A percentile compares a stretch with the other conserved stretches of the same genome.
These are phyloP conservation scores for peach (Prunus persica) DNA, from an alignment of 306 rosid genomes.

Conservation along the genomic window Prunus_persica_NCBIv2 NC_034009.1:43527001-43527500, in stretches of 20 bases:
- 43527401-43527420: background rate
- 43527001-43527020: background rate
- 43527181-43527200: slow-evolving; percentile 24
- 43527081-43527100: background rate
- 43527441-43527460: background rate
- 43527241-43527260: background rate
- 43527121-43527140: background rate
- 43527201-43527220: slow-evolving; percentile 28
- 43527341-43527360: slow-evolving; percentile 20
- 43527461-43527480: background rate
- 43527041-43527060: background rate
- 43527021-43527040: background rate
- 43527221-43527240: slow-evolving; percentile 19
- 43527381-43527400: background rate
- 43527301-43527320: slow-evolving; percentile 21
- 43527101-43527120: background rate
- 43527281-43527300: slow-evolving; percentile 35
- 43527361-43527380: slow-evolving; percentile 10
- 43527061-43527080: background rate
- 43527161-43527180: background rate
- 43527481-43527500: no score
- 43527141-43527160: background rate
- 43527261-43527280: slow-evolving; percentile 9
- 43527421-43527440: background rate
- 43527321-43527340: slow-evolving; percentile 20